These are phyloP conservation scores for Macrophomina tecta DNA, from an alignment of 2,329 filamentous ascomycete species.

Conservation along the genomic window DNA sequence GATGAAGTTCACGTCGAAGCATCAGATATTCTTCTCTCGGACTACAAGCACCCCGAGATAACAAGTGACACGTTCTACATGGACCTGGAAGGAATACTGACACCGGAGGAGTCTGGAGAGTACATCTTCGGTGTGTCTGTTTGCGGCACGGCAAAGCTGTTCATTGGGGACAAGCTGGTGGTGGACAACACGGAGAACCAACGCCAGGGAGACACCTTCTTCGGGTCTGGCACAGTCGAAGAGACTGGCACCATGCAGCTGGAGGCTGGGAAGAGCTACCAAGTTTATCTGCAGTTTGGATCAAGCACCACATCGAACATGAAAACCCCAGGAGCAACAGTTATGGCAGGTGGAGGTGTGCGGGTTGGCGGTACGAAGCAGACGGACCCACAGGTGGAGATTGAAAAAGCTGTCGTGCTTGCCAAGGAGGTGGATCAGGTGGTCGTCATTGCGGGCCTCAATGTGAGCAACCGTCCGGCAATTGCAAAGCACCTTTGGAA, in stretches of 20 bases:
- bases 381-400: conserved; percentile 51
- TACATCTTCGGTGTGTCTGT: conserved; percentile 32
- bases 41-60: conserved; percentile 29
- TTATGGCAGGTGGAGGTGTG: conserved; percentile 58
- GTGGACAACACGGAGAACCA: conserved; percentile 56
- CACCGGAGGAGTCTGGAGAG: conserved; percentile 28
- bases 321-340: conserved; percentile 24
- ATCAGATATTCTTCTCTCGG: conserved; percentile 28
- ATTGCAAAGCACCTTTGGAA: no score
- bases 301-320: conserved; percentile 27
- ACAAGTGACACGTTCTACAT: conserved; percentile 28
- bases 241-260: conserved; percentile 63
- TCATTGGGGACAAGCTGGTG: conserved; percentile 44
- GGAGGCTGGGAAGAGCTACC: conserved; percentile 62
- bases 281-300: conserved; percentile 29
- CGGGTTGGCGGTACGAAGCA: conserved; percentile 66
- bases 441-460: conserved; percentile 69
- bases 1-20: conserved; percentile 27
- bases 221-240: conserved; percentile 66
- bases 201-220: conserved; percentile 66
- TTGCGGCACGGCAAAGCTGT: conserved; percentile 40
- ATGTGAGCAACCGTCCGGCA: conserved; percentile 57
- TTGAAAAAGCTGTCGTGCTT: conserved; percentile 31
- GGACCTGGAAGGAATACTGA: conserved; percentile 30
- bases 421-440: conserved; percentile 64